Conservation (phyloP, 495 filamentous ascomycete genomes). For the Letharia lupina region DNA sequence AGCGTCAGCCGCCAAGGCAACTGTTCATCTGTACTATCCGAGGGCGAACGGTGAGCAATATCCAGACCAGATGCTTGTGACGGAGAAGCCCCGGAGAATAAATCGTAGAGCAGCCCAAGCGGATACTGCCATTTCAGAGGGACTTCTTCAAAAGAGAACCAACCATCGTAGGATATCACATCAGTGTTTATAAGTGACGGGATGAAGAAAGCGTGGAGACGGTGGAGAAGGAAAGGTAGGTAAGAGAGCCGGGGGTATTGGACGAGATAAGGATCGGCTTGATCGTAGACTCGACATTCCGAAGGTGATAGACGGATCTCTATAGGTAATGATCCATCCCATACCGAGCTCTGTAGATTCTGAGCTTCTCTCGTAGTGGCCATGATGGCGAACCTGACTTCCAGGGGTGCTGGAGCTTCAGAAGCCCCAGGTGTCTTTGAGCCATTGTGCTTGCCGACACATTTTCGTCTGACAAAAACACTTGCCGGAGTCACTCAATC, state of each 20-base stretch:
- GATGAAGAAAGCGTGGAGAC: constrained; percentile 67
- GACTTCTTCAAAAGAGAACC: constrained; percentile 67
- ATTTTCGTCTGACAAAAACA: not conserved
- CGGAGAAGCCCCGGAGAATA: constrained; percentile 61
- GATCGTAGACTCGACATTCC: constrained; percentile 46
- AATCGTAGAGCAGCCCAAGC: constrained; percentile 78
- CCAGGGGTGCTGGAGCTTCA: constrained; percentile 1
- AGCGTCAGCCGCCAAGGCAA: constrained; percentile 75
- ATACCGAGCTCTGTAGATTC: constrained; percentile 39
- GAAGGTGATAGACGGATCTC: constrained; percentile 44
- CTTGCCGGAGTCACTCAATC: not conserved
- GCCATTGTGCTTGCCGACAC: constrained; percentile 6
- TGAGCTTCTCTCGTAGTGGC: constrained; percentile 11
- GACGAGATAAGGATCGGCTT: constrained; percentile 48
- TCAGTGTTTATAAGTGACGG: constrained; percentile 60
- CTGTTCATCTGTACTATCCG: constrained; percentile 10
- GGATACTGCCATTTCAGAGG: constrained; percentile 85
- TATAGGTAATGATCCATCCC: constrained; percentile 45
- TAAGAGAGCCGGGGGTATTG: constrained; percentile 51
- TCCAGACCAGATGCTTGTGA: constrained; percentile 28
- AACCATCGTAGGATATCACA: constrained; percentile 50
- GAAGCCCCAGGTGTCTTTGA: not conserved
- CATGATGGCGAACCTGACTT: constrained; percentile 10
- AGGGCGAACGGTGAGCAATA: constrained; percentile 16
- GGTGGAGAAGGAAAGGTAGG: constrained; percentile 67